Conservation (phyloP, 2,329 filamentous ascomycete genomes). For the Venturia oleaginea region DNA sequence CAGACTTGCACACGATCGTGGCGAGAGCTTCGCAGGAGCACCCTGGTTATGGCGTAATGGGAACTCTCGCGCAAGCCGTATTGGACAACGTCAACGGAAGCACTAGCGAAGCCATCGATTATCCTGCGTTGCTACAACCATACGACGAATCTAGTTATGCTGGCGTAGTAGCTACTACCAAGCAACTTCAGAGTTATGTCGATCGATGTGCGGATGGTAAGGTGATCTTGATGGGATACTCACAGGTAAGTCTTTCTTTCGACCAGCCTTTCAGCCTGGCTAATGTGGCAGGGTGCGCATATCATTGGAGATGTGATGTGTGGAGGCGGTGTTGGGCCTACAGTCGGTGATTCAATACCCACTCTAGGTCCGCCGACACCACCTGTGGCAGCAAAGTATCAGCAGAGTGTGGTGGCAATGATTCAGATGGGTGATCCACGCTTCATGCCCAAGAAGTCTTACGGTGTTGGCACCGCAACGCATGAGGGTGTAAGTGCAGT, state of each 20-base stretch:
- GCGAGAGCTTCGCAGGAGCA: background rate
- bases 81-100: background rate
- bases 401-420: constrained; percentile 7
- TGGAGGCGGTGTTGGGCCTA: constrained; percentile 1
- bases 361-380: background rate
- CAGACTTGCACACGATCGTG: constrained; percentile 4
- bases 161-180: constrained; percentile 1
- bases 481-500: constrained; percentile 2
- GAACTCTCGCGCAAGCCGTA: background rate
- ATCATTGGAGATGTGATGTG: constrained; percentile 11
- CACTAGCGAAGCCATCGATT: constrained; percentile 9
- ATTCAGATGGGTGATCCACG: constrained; percentile 12
- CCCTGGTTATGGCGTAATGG: constrained; percentile 4
- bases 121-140: constrained; percentile 7
- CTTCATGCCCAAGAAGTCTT: constrained; percentile 1
- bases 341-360: background rate
- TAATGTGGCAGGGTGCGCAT: background rate
- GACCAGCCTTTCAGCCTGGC: background rate
- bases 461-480: background rate
- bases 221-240: constrained; percentile 12
- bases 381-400: constrained; percentile 6
- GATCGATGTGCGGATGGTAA: constrained; percentile 3
- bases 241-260: background rate
- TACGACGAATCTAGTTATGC: constrained; percentile 4
- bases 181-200: background rate